phyloP scores from a whole-genome alignment of 2,329 filamentous ascomycete species.

The Ophiostoma sp. region DNA sequence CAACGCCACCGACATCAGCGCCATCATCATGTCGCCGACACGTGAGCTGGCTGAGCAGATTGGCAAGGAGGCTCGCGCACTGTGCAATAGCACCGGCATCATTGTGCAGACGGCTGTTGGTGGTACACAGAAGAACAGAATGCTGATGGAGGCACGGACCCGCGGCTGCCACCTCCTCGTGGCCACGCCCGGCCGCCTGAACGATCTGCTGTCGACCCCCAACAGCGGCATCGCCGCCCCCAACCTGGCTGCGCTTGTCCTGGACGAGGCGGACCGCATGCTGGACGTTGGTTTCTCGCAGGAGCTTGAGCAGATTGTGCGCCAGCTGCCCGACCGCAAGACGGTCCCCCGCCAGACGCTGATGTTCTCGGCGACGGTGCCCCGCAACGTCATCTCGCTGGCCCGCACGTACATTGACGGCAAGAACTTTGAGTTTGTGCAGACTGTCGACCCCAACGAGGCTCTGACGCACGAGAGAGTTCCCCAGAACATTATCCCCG shows the following conservation, averaged over 20 bases:
- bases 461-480: conserved; percentile 78
- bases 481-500: conserved; percentile 68
- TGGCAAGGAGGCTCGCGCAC: conserved; percentile 67
- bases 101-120: conserved; percentile 75
- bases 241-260: conserved; percentile 80
- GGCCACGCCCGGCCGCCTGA: conserved; percentile 81
- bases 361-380: conserved; percentile 92
- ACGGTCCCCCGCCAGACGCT: conserved; percentile 77
- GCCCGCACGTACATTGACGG: conserved; percentile 74
- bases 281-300: conserved; percentile 83
- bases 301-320: conserved; percentile 58
- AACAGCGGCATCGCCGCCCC: conserved; percentile 60
- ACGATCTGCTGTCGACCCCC: conserved; percentile 70
- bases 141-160: conserved; percentile 62
- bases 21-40: conserved; percentile 71
- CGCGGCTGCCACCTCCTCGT: conserved; percentile 85
- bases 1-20: conserved; percentile 56
- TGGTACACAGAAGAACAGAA: conserved; percentile 69
- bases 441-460: conserved; percentile 80
- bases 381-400: conserved; percentile 71
- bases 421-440: conserved; percentile 77
- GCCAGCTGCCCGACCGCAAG: conserved; percentile 55
- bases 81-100: conserved; percentile 61
- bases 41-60: conserved; percentile 79
- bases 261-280: conserved; percentile 98